A percentile compares a stretch with the other conserved stretches of the same genome.
phyloP scores from a whole-genome alignment of 2,329 filamentous ascomycete genomes.

The Penicillium thymicola region DNA sequence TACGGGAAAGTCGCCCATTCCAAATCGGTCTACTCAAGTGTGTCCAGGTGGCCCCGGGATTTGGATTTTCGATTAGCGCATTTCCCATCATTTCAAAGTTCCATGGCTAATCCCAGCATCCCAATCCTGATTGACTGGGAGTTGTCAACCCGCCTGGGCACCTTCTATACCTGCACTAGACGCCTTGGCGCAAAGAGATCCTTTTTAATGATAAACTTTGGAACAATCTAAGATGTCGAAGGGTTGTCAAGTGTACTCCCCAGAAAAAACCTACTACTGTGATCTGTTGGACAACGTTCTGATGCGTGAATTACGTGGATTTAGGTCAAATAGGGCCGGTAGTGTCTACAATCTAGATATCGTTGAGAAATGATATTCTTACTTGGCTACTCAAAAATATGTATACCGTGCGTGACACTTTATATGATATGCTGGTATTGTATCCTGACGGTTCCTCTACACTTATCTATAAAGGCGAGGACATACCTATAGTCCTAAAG shows the following conservation, averaged over 20 bases:
- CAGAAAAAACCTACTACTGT: no score
- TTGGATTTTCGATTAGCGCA: neutral
- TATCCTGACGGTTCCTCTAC: neutral
- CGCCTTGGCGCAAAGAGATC: no score
- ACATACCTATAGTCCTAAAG: no score
- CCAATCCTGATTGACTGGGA: neutral
- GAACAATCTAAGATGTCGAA: no score
- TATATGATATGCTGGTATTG: neutral
- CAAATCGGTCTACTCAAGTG: neutral
- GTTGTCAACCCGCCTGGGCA: no score
- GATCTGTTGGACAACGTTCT: no score
- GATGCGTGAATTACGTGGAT: no score
- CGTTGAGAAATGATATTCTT: neutral
- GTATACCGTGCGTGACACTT: neutral
- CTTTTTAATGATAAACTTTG: no score
- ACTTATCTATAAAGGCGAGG: neutral
- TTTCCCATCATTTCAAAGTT: neutral
- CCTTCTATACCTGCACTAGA: no score
- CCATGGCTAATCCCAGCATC: neutral
- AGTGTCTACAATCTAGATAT: neutral
- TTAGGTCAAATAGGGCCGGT: no score
- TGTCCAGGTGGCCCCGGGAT: neutral
- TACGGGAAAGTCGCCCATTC: neutral
- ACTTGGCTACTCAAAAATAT: neutral
- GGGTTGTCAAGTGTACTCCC: no score